Base-by-base conservation (phyloP, 1,284 basidiomycete species). In the Cronartium quercuum region DNA sequence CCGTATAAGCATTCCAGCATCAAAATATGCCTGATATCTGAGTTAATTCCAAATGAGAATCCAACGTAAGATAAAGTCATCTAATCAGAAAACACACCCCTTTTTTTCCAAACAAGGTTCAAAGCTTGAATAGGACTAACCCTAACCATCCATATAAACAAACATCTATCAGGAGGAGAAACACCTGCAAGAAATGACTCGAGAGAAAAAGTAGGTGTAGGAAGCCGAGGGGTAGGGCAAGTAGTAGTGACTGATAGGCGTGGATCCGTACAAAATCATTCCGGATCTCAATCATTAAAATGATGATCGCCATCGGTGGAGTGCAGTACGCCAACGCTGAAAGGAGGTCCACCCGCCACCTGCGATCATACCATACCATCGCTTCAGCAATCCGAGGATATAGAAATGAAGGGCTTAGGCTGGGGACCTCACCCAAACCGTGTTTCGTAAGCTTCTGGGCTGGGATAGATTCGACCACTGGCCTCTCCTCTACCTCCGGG, bases 251-350 rank as follows among this genome's bases (percentile, higher is more conserved):
- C 42, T 74, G 71, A 35, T 74, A 74, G 57, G 64, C 71, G 37
- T 74, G 71, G 58, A 74, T 74, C 29, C 71, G 47, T 35, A 66
- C 57, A 13, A 66, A 74, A 42, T 74, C 71, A 37, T 74, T 74
- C 41, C 57, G 63, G n/a, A 65, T 74, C 38, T 74, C 71, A 34
- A 66, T 34, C 1, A 66, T 65, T 29, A 74, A 58, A 21, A 74
- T 66, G 21, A 74, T 37, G 57, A 74, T 66, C 29, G 51, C 71
- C 64, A 57, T 47, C 29, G 66, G 41, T 57, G 71, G 71, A 61
- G 71, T 74, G 18, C 37, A 60, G 61, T 74, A 74, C 29, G 64
- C 63, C 38, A 74, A 41, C 38, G 55, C 64, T 41, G 71, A 35
- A 34, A 74, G 55, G 24, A 74, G 29, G 66, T 74, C 71, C 5